Conservation (phyloP, 2,329 filamentous ascomycete species). For the Fusarium pseudocircinatum region DNA sequence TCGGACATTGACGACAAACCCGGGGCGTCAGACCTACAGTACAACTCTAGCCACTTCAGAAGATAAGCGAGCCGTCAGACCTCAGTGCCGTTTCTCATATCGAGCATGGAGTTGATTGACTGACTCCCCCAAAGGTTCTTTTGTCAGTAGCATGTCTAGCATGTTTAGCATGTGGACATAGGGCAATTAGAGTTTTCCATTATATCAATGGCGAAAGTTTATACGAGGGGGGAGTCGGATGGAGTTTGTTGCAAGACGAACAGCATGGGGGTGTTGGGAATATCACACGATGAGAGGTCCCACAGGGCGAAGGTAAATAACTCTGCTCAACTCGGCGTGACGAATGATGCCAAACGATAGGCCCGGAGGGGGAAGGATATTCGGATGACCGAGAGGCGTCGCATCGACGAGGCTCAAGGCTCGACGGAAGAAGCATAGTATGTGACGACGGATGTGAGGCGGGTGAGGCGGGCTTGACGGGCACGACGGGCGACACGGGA, state of each 20-base stretch:
- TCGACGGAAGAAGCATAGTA: conserved; percentile 36
- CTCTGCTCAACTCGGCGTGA: background rate
- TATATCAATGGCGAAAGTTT: conserved; percentile 34
- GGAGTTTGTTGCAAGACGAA: background rate
- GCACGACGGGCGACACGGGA: conserved; percentile 26
- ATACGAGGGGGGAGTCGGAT: conserved; percentile 3
- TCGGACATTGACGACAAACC: conserved; percentile 4
- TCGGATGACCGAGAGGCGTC: conserved; percentile 5
- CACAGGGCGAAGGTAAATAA: background rate
- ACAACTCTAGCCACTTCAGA: background rate
- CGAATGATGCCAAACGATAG: background rate
- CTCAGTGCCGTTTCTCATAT: background rate
- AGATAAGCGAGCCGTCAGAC: background rate
- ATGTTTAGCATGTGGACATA: background rate
- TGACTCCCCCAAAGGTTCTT: background rate
- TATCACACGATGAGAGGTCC: background rate
- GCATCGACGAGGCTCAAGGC: conserved; percentile 5
- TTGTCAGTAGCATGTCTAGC: background rate
- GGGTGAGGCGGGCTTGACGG: conserved; percentile 20
- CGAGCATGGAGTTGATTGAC: background rate
- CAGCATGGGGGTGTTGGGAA: conserved; percentile 3
- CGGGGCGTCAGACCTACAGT: background rate
- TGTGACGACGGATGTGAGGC: conserved; percentile 9
- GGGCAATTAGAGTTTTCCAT: conserved; percentile 19
- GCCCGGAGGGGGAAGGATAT: background rate